phyloP scores from a whole-genome alignment of 345 rosid species.

The Nephelium lappaceum region DNA sequence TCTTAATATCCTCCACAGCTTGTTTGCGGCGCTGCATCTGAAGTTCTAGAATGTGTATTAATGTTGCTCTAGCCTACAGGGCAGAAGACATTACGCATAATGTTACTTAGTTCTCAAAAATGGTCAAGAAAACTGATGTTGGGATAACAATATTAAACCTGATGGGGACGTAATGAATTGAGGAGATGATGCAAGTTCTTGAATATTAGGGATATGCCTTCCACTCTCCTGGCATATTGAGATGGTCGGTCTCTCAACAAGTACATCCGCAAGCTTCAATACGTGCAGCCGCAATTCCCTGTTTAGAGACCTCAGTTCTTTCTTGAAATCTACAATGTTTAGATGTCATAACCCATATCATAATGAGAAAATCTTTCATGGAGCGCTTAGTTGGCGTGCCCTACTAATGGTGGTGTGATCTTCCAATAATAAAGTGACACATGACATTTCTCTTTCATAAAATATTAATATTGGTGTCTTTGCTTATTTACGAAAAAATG shows the following conservation, averaged over 20 bases:
- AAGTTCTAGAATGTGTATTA: slow-evolving; percentile 87
- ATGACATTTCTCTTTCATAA: no score
- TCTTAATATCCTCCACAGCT: slow-evolving; percentile 93
- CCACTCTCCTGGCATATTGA: slow-evolving; percentile 91
- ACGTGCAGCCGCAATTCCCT: slow-evolving; percentile 89
- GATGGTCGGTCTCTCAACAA: slow-evolving; percentile 97
- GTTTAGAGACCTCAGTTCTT: slow-evolving; percentile 72
- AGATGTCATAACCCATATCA: not conserved
- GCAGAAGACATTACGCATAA: not conserved
- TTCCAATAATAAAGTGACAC: no score
- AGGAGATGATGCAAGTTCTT: slow-evolving; percentile 97
- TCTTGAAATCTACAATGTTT: slow-evolving; percentile 68
- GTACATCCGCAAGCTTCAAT: slow-evolving; percentile 91
- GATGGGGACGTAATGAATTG: slow-evolving; percentile 93
- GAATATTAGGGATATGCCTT: slow-evolving; percentile 85
- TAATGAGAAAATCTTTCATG: no score
- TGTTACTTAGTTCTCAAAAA: slow-evolving; percentile 9
- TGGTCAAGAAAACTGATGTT: not conserved
- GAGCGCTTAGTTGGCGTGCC: no score
- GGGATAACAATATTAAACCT: slow-evolving; percentile 43
- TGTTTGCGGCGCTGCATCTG: slow-evolving; percentile 86
- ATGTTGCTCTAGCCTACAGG: slow-evolving; percentile 84
- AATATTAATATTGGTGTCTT: no score
- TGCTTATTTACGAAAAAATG: no score
- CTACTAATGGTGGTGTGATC: no score